Evolutionary conservation across 139 green algal species (phyloP), one percentile per base, ranked within the genome.

Genomic region (Trebouxia sp.): DNA sequence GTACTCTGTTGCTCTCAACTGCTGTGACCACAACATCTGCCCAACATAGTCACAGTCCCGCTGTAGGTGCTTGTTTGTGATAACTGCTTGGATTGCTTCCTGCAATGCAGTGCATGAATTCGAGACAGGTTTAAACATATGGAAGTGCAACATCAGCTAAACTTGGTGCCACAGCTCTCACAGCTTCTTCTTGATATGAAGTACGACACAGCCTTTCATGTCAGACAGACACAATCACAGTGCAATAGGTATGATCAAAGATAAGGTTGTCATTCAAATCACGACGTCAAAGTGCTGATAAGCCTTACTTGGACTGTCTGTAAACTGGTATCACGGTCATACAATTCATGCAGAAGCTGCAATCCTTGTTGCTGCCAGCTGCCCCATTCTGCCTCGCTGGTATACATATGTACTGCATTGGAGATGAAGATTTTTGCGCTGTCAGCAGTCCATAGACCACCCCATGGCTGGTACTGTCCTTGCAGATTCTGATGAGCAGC

Each of bases 401-500:
- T 79, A 53, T 91, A 90, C 43, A 93, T 67, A n/a, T 37, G 20
- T n/a, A 80, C 80, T 35, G 87, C 87, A 15, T 81, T 78, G 1
- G 20, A 48, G 37, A 82, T 79, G 22, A 92, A 48, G 10, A 24
- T 48, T 9, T 32, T 39, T 10, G 80, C 39, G 3, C 28, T 66
- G 24, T 22, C 22, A 6, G 28, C 53, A 26, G 30, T 38, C n/a
- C 79, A 65, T 8, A 89, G 28, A 3, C 87, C 83, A 5, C 84
- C 83, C 85, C 88, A 92, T 11, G 32, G 8, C 62, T 45, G 10
- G 39, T 30, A 26, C 11, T 56, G 55, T 35, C 15, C 28, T 20
- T 43, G 28, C 30, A 26, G 20, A 30, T 65, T 10, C 35, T 69
- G 39, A 62, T 42, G 43, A 9, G 43, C 48, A 65, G 72, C 35